Base-by-base conservation (phyloP, 1,284 basidiomycete species). In the Papiliotrema terrestris region DNA sequence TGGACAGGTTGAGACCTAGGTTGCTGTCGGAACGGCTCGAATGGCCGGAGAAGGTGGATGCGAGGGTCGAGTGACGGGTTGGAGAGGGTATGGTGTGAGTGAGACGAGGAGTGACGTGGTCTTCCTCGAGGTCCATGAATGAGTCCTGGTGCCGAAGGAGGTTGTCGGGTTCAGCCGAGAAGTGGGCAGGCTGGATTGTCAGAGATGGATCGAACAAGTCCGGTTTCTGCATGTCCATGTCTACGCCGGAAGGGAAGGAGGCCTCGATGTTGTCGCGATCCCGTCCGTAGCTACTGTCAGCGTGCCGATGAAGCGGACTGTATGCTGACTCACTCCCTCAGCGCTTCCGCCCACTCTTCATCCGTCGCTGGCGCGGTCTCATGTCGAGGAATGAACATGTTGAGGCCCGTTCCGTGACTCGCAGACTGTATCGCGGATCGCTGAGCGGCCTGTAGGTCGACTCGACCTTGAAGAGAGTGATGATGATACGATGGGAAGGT, bases 281-380 rank as follows among this genome's bases (percentile, higher is more conserved):
- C 2, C 25, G 2, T 5, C 43, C 51, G 25, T 53, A 53, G 22
- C 51, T 53, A 17, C 3, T 13, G 29, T 39, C 3, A 35, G 39
- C 3, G 23, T 5, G 5, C 42, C 14, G 11, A 17, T n/a, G 19
- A 9, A 19, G 38, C 4, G 29, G 36, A 41, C 20, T 8, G 22
- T 38, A 38, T 5, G 20, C 5, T 37, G 43, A 53, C 52, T 39
- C 32, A 64, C 62, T 35, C 29, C 37, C 52, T 51, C 15, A 64
- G 45, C n/a, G 56, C 62, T 35, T 55, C 52, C 8, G 37, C 48
- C 62, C 62, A 64, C 41, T 64, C 60, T 20, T 49, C 49, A 36
- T 64, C 62, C 8, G 57, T 64, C 32, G 41, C n/a, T 0, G 62
- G 62, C 1, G 62, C 26, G 3, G 48, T 32, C 25, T 58, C 58